Evolutionary conservation across 129 eudicot species (phyloP).

Genomic region (Centella asiatica): DNA sequence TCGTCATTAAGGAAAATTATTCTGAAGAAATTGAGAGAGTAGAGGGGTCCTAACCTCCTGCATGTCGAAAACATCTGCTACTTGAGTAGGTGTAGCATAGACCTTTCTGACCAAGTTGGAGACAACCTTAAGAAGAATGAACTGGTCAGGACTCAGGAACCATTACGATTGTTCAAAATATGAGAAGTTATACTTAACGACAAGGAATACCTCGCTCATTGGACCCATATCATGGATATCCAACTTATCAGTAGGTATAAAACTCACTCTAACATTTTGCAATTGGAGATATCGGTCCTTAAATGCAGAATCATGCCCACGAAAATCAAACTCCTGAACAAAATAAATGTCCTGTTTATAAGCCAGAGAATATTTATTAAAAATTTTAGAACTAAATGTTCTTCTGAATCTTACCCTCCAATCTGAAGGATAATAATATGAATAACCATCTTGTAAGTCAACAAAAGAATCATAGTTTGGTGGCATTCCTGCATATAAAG

Average conservation of each 20-base stretch:
- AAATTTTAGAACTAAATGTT: not conserved
- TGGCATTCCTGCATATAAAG: conserved; percentile 48
- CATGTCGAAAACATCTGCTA: conserved; percentile 50
- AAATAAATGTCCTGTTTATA: not conserved
- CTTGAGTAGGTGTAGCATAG: conserved; percentile 69
- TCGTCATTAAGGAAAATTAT: not conserved
- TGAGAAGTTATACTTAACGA: not conserved
- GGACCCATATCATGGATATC: conserved; percentile 86
- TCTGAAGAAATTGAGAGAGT: not conserved
- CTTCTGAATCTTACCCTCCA: conserved; percentile 66
- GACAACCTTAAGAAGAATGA: conserved; percentile 31
- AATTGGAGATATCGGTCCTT: conserved; percentile 73
- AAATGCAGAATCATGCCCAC: conserved; percentile 93
- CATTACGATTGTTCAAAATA: not conserved
- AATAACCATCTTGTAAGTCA: conserved; percentile 73
- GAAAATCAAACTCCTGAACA: conserved; percentile 67
- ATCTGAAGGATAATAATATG: conserved; percentile 81
- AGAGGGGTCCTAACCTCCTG: conserved; percentile 51
- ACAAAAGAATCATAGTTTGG: conserved; percentile 52
- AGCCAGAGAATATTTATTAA: not conserved
- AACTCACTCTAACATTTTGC: conserved; percentile 89
- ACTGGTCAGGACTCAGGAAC: not conserved
- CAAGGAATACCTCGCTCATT: conserved; percentile 41
- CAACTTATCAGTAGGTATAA: conserved; percentile 70
- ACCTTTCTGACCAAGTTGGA: conserved; percentile 49